Conservation (phyloP, 495 filamentous ascomycete species). For the Neurospora tetraspora region DNA sequence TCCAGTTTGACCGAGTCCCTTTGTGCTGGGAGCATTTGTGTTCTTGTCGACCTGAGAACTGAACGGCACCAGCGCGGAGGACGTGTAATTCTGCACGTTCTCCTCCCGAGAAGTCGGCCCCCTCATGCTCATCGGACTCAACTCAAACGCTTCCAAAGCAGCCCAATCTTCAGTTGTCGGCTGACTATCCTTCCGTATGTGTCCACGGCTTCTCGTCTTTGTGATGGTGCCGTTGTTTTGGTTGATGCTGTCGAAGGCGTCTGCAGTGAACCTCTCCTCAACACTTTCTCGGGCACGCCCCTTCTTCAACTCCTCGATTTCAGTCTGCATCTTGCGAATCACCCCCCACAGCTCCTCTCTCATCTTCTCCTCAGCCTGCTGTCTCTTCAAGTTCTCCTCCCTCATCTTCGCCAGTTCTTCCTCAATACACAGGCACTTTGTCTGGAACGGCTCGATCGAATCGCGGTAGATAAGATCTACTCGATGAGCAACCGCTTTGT, state of each 20-base stretch:
- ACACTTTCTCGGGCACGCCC: not conserved
- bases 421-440: not conserved
- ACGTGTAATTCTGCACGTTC: not conserved
- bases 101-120: not conserved
- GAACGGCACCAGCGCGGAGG: not conserved
- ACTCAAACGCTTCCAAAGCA: too few species aligned
- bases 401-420: not conserved
- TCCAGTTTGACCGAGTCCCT: not conserved
- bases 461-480: not conserved
- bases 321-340: not conserved
- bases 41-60: not conserved
- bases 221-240: slow-evolving; percentile 87
- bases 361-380: not conserved
- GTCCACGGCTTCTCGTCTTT: slow-evolving; percentile 87
- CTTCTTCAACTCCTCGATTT: not conserved
- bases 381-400: not conserved
- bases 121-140: too few species aligned
- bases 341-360: not conserved
- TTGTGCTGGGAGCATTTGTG: not conserved
- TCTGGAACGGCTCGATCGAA: not conserved
- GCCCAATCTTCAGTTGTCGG: too few species aligned
- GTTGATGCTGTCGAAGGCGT: slow-evolving; percentile 99
- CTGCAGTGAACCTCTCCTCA: slow-evolving; percentile 51
- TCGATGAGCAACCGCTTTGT: not conserved
- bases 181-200: too few species aligned